Evolutionary conservation across 1,284 basidiomycete species (phyloP).

Genomic region (Naganishia liquefaciens): DNA sequence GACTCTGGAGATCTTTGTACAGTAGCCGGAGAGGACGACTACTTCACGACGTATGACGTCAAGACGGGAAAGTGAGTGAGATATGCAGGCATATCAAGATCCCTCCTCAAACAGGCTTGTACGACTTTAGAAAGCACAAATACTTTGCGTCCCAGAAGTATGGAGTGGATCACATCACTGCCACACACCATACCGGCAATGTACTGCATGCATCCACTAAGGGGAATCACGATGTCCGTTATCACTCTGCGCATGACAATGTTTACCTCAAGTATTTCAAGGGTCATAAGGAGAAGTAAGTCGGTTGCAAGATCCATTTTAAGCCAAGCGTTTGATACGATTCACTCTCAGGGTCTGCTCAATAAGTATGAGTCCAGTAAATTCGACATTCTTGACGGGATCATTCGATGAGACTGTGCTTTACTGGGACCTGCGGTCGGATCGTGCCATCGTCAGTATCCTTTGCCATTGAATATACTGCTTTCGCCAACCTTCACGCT

Average conservation of each 20-base stretch:
- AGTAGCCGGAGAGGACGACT: conserved; percentile 90
- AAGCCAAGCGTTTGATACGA: neutral
- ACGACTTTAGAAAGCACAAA: conserved; percentile 63
- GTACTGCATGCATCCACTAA: conserved; percentile 93
- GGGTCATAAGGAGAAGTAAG: conserved; percentile 76
- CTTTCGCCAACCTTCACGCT: conserved; percentile 52
- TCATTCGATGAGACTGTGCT: conserved; percentile 93
- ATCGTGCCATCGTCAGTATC: conserved; percentile 63
- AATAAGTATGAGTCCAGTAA: conserved; percentile 84
- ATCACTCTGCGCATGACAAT: conserved; percentile 94
- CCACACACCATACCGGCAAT: conserved; percentile 83
- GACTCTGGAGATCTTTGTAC: conserved; percentile 82
- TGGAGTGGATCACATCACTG: conserved; percentile 88
- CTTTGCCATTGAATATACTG: too few relatives aligned
- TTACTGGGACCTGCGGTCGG: conserved; percentile 88
- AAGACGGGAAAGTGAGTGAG: conserved; percentile 85
- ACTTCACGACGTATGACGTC: conserved; percentile 83
- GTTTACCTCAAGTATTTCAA: conserved; percentile 93
- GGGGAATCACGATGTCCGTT: conserved; percentile 87
- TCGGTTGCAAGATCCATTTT: neutral
- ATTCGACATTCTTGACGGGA: conserved; percentile 94
- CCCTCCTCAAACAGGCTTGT: neutral
- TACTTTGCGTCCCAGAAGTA: conserved; percentile 92
- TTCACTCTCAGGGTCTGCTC: conserved; percentile 68
- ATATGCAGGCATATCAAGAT: conserved; percentile 36